These are phyloP conservation scores for Colletotrichum incanum DNA, from an alignment of 2,329 filamentous ascomycete species.

Conservation along the genomic window DNA sequence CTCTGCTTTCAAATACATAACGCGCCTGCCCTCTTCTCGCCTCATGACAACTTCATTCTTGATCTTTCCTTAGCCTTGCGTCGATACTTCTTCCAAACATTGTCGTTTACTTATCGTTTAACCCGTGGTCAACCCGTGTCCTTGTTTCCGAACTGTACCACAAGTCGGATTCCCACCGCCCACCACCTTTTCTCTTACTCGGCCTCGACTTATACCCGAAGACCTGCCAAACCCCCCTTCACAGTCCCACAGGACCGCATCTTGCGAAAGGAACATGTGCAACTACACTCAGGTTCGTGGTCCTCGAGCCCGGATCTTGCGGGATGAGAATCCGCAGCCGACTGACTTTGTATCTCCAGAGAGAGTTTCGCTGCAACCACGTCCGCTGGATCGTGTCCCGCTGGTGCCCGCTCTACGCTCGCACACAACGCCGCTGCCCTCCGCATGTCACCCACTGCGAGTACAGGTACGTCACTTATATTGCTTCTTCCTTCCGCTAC, in stretches of 20 bases:
- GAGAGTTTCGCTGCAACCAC: slow-evolving; percentile 68
- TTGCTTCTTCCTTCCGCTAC: background rate
- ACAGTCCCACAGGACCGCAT: slow-evolving; percentile 1
- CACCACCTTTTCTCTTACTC: background rate
- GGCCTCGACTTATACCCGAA: slow-evolving; percentile 15
- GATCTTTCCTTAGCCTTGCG: background rate
- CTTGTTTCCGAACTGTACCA: background rate
- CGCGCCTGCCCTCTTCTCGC: slow-evolving; percentile 9
- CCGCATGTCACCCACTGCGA: slow-evolving; percentile 62
- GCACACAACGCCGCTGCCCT: slow-evolving; percentile 60
- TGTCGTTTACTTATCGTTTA: background rate
- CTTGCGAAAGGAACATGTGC: slow-evolving; percentile 56
- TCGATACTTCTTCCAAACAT: background rate
- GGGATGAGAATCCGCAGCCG: background rate
- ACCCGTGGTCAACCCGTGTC: background rate
- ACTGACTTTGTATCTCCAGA: slow-evolving; percentile 52
- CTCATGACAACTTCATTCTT: slow-evolving; percentile 23
- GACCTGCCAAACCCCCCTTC: background rate
- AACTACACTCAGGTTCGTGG: slow-evolving; percentile 65
- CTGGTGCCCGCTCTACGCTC: slow-evolving; percentile 63
- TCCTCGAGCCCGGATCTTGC: background rate
- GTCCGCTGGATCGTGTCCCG: slow-evolving; percentile 64
- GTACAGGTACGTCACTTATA: slow-evolving; percentile 54
- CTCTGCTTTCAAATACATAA: slow-evolving; percentile 27
- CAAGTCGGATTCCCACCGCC: slow-evolving; percentile 2